Base-by-base conservation (phyloP, 306 rosid species). In the Ammopiptanthus mongolicus region DNA sequence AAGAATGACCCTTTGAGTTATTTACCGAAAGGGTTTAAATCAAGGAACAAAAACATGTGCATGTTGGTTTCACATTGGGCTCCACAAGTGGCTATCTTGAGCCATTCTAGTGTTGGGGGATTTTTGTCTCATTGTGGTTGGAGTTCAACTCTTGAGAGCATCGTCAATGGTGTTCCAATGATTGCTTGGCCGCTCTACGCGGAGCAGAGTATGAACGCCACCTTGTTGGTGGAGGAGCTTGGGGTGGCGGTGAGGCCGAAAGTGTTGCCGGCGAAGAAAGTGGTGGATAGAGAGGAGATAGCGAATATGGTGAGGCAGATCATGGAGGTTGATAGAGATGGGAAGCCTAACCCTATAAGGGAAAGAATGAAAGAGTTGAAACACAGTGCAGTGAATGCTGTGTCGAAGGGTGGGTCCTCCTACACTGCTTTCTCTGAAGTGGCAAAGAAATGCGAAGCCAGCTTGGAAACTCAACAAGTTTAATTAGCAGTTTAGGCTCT, bases 101-200 rank as follows among this genome's bases (percentile, higher is more conserved):
- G 65, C 8, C 85, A 86, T 55, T 29, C 36, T 0, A 74, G 84
- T 0, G 46, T 69, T 0, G 87, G 87, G 1, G 87, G 83, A 1
- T 80, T 77, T 51, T 5, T 85, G 34, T 29, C 47, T 4, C 68
- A 34, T 31, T 61, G 66, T 7, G 66, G 47, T 12, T 34, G 68
- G 47, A 34, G 34, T 34, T 86, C 87, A 0, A 15, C 74, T 3
- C 52, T 86, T 0, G 87, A 83, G 82, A 80, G 87, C 53, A 73
- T 83, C 29, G 29, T 29, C 13, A 68, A 78, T 3, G 85, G 82
- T 4, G 80, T 83, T 6, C 85, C 84, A 0, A 77, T 83, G 81
- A 77, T 83, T 1, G 80, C 55, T 5, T 86, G 87, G 85, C 87
- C 87, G 0, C 81, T 86, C 0, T 77, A 76, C 10, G 78, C 85